These are phyloP conservation scores for Podospora pseudocomata DNA, from an alignment of 495 filamentous ascomycete genomes.

Conservation along the genomic window DNA sequence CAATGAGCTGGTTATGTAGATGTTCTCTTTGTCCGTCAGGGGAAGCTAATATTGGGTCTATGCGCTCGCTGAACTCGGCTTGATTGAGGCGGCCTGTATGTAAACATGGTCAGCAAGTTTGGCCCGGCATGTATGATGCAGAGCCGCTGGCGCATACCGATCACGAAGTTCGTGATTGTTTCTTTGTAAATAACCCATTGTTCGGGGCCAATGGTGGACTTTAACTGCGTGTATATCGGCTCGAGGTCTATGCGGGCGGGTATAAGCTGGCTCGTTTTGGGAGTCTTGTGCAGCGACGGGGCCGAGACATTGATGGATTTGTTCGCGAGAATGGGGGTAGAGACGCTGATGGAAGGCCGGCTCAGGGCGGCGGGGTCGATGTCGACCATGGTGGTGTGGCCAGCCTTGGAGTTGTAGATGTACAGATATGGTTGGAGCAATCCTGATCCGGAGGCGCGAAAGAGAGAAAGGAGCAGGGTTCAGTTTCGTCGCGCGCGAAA, in stretches of 20 bases:
- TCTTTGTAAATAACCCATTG: constrained; percentile 89
- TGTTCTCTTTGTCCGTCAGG: constrained; percentile 68
- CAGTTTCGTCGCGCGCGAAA: constrained; percentile 38
- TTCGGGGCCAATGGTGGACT: constrained; percentile 69
- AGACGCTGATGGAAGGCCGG: constrained; percentile 59
- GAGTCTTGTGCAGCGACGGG: constrained; percentile 55
- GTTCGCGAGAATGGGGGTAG: constrained; percentile 56
- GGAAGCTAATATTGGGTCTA: constrained; percentile 66
- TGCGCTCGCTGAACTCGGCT: constrained; percentile 71
- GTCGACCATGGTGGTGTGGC: constrained; percentile 59
- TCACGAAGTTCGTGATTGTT: constrained; percentile 69
- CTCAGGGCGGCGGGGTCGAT: constrained; percentile 82
- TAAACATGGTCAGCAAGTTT: constrained; percentile 6
- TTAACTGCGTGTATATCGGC: constrained; percentile 81
- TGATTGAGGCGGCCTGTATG: constrained; percentile 74
- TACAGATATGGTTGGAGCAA: neutral
- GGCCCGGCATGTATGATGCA: neutral
- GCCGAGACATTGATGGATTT: constrained; percentile 59
- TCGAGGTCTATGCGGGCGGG: constrained; percentile 83
- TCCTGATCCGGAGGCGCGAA: constrained; percentile 18
- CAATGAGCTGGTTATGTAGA: constrained; percentile 86
- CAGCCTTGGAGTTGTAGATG: neutral
- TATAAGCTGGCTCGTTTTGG: constrained; percentile 62
- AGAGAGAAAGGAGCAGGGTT: constrained; percentile 16
- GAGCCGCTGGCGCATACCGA: constrained; percentile 50